Percentiles rank a stretch among this genome's conserved stretches.
Conservation (phyloP, 1,139 yeast species). For the Yamadazyma trypodendri region DNA sequence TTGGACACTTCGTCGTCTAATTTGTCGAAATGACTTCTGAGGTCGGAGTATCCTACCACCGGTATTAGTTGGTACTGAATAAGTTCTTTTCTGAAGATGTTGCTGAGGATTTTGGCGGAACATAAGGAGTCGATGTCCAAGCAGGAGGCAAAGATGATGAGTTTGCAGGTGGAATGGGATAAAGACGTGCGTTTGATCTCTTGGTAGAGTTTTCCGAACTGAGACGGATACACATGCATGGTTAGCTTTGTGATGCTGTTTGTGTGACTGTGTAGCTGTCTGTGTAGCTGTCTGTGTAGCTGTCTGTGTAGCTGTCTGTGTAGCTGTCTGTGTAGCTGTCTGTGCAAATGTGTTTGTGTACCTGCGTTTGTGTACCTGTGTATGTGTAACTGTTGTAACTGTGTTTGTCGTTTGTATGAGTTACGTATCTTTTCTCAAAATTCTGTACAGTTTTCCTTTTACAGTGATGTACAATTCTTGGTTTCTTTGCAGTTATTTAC, state of each 20-base stretch:
- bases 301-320: no score
- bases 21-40: slow-evolving; percentile 58
- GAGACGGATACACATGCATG: slow-evolving; percentile 66
- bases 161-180: slow-evolving; percentile 86
- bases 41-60: slow-evolving; percentile 87
- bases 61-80: slow-evolving; percentile 90
- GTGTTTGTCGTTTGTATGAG: neutral
- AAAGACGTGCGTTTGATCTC: slow-evolving; percentile 62
- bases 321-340: no score
- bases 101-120: slow-evolving; percentile 75
- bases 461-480: no score
- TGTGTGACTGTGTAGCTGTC: neutral
- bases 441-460: no score
- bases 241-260: neutral
- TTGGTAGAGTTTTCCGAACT: slow-evolving; percentile 58
- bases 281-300: neutral
- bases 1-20: slow-evolving; percentile 78
- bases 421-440: neutral
- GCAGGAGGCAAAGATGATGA: slow-evolving; percentile 88
- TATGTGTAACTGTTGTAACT: no score
- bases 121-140: slow-evolving; percentile 90
- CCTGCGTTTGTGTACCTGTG: neutral
- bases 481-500: no score
- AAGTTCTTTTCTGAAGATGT: slow-evolving; percentile 72
- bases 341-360: neutral